A percentile compares a stretch with the other conserved stretches of the same genome.
phyloP scores from a whole-genome alignment of 2,329 filamentous ascomycete genomes.

The Fusarium setosum region DNA sequence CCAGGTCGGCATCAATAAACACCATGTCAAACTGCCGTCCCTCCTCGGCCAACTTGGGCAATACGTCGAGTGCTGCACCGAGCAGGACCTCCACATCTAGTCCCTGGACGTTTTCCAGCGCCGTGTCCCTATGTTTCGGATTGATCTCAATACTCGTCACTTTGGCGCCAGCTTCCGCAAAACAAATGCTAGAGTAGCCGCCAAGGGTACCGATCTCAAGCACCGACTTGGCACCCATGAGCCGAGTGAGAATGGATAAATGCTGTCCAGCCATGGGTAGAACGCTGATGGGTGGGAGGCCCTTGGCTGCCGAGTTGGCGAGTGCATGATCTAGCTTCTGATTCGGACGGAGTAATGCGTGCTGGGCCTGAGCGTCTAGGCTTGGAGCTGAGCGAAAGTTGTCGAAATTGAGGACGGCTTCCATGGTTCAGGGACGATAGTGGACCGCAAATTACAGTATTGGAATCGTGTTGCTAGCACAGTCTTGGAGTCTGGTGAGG shows the following conservation, averaged over 20 bases:
- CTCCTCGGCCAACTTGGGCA: slow-evolving; percentile 52
- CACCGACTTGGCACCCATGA: slow-evolving; percentile 50
- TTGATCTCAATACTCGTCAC: slow-evolving; percentile 65
- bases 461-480: no score
- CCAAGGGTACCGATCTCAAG: slow-evolving; percentile 68
- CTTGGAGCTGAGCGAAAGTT: not conserved
- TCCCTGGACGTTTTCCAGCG: slow-evolving; percentile 55
- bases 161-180: slow-evolving; percentile 48
- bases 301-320: slow-evolving; percentile 45
- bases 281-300: slow-evolving; percentile 52
- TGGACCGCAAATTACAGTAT: no score
- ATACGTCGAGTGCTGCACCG: slow-evolving; percentile 55
- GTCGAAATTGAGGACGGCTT: not conserved
- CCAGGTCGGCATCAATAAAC: slow-evolving; percentile 65
- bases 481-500: no score
- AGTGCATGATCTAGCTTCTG: slow-evolving; percentile 38
- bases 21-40: slow-evolving; percentile 59
- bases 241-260: slow-evolving; percentile 52
- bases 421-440: not conserved
- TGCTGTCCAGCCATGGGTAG: slow-evolving; percentile 50
- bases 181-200: slow-evolving; percentile 64
- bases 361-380: not conserved
- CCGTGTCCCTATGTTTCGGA: slow-evolving; percentile 57
- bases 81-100: slow-evolving; percentile 57
- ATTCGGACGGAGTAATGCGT: not conserved